A percentile compares a stretch with the other conserved stretches of the same genome.
These are phyloP conservation scores for Brassica incana DNA, from an alignment of 345 rosid genomes.

Conservation along the genomic window DNA sequence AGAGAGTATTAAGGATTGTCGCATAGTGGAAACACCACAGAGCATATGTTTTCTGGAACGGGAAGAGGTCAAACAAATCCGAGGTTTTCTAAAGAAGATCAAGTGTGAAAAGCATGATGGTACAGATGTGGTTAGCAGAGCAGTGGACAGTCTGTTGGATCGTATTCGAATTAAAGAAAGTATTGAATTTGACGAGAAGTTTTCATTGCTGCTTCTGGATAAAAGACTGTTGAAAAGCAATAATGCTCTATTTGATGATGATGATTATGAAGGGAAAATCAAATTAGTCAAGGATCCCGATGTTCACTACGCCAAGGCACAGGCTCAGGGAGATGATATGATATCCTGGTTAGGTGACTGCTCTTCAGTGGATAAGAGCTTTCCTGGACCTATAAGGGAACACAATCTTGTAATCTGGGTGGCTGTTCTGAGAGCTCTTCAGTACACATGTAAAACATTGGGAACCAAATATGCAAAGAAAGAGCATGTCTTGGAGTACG, in stretches of 20 bases:
- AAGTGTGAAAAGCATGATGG: conserved; percentile 18
- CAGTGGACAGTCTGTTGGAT: conserved; percentile 4
- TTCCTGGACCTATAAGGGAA: conserved; percentile 19
- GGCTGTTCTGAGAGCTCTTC: conserved; percentile 28
- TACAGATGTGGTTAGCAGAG: conserved; percentile 4
- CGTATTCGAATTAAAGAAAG: conserved; percentile 5
- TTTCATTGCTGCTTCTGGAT: conserved; percentile 26
- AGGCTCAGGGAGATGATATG: conserved; percentile 24
- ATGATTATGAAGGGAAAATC: not conserved
- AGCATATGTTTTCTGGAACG: conserved; percentile 29
- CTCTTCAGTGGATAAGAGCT: conserved; percentile 6
- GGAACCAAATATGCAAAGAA: conserved; percentile 5
- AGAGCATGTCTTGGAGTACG: not conserved
- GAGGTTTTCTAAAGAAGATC: conserved; percentile 3
- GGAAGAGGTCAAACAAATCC: conserved; percentile 11
- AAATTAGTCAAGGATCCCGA: not conserved
- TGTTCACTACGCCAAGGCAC: conserved; percentile 16
- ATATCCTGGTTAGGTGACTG: conserved; percentile 26
- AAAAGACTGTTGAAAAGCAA: conserved; percentile 9
- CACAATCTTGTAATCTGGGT: conserved; percentile 26
- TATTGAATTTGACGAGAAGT: not conserved
- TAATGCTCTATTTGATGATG: not conserved
- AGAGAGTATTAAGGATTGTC: not conserved
- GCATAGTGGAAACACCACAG: conserved; percentile 23
- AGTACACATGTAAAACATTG: conserved; percentile 23